A percentile compares a stretch with the other conserved stretches of the same genome.
phyloP scores from a whole-genome alignment of 768 basidiomycete species.

The Polyporus arcularius region DNA sequence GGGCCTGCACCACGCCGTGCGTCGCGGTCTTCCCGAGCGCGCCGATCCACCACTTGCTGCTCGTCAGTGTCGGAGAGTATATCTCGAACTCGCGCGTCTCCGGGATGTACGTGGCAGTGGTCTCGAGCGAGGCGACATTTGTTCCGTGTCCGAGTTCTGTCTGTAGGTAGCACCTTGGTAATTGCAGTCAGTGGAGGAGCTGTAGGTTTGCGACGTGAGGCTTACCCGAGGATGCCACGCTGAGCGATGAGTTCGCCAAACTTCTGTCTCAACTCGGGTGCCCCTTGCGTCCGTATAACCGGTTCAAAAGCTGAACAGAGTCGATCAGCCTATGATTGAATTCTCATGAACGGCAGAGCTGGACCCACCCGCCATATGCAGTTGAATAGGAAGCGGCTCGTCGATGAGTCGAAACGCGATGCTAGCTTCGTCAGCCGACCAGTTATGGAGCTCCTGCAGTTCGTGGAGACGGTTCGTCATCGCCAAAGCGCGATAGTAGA shows the following conservation, averaged over 20 bases:
- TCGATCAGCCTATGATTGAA: conserved; percentile 14
- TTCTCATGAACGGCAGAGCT: background rate
- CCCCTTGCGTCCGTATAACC: conserved; percentile 63
- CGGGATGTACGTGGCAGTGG: conserved; percentile 74
- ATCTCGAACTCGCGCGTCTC: conserved; percentile 71
- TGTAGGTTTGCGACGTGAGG: background rate
- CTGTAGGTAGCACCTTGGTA: conserved; percentile 62
- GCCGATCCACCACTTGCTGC: conserved; percentile 85
- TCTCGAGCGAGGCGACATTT: conserved; percentile 69
- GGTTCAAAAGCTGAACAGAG: conserved; percentile 56
- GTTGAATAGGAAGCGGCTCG: conserved; percentile 50
- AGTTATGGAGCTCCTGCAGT: conserved; percentile 52
- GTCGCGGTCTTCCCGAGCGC: conserved; percentile 71
- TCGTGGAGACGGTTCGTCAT: conserved; percentile 61
- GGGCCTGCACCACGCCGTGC: conserved; percentile 76
- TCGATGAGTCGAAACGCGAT: conserved; percentile 52
- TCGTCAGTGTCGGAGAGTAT: conserved; percentile 72
- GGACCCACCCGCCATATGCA: conserved; percentile 39
- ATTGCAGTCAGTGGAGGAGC: background rate
- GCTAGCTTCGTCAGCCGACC: conserved; percentile 50
- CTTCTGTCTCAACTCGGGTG: conserved; percentile 50
- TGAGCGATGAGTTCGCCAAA: conserved; percentile 51
- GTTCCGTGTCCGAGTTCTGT: conserved; percentile 82
- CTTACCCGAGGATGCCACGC: conserved; percentile 58
- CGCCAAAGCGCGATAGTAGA: conserved; percentile 53